Percentiles rank a stretch among this genome's conserved stretches.
These are phyloP conservation scores for Wickerhamiella musiphila DNA, from an alignment of 805 yeast genomes.

Conservation along the genomic window DNA sequence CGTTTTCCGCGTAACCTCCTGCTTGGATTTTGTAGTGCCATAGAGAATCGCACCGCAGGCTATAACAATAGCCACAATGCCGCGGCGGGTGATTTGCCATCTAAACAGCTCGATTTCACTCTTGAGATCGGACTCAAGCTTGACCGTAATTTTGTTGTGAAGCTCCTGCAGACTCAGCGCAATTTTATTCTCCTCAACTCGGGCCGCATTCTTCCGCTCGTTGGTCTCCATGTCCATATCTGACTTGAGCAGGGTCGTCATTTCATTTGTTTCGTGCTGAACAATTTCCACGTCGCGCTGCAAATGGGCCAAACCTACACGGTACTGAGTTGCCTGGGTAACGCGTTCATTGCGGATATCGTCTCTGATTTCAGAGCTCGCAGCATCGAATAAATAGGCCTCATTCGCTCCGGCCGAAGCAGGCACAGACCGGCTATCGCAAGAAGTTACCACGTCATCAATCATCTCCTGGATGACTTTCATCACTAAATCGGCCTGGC, in stretches of 20 bases:
- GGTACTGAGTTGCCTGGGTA: constrained; percentile 45
- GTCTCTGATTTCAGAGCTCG: constrained; percentile 68
- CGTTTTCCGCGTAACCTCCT: background rate
- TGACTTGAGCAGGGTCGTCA: constrained; percentile 42
- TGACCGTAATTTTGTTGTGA: constrained; percentile 68
- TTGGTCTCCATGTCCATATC: constrained; percentile 70
- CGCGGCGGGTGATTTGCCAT: constrained; percentile 87
- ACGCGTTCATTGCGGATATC: constrained; percentile 64
- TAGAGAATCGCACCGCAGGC: constrained; percentile 41
- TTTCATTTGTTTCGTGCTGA: constrained; percentile 58
- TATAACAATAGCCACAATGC: constrained; percentile 55
- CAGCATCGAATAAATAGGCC: constrained; percentile 75
- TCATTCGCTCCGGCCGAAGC: constrained; percentile 71
- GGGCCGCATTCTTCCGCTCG: constrained; percentile 74
- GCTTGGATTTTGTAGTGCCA: background rate
- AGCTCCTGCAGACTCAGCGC: constrained; percentile 63
- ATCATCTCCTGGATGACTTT: constrained; percentile 25
- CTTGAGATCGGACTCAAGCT: constrained; percentile 62
- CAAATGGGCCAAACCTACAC: constrained; percentile 46
- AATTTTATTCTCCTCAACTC: constrained; percentile 50
- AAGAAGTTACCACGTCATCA: constrained; percentile 19
- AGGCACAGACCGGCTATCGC: constrained; percentile 23
- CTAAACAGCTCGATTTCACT: constrained; percentile 76
- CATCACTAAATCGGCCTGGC: constrained; percentile 45
- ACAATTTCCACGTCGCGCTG: constrained; percentile 57